Evolutionary conservation across 306 rosid species (phyloP), one percentile per base, ranked within the genome.

Genomic region (Quercus gilva): DNA sequence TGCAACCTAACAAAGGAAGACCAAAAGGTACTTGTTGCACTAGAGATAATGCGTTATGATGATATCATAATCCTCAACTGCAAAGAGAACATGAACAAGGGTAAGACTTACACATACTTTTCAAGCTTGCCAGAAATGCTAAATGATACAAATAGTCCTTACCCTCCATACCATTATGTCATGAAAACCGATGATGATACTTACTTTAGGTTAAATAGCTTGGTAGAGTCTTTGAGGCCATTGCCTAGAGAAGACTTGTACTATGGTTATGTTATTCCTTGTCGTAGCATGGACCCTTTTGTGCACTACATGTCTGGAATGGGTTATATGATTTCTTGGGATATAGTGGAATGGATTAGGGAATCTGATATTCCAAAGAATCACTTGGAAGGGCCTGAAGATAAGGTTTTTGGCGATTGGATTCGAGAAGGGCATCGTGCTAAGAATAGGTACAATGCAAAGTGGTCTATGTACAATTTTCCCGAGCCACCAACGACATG

Each of bases 311-410:
- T 95, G 99, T 95, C 98, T 3, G 99, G 99, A 76, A 95, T 95
- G 99, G 99, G 96, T 26, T 91, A 89, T 80, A 67, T 93, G 88
- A 91, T 93, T 17, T 90, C 96, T 0, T 95, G 99, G 99, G 99
- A 95, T 23, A 83, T 95, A 7, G 99, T 86, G 45, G 94, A 93
- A 67, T 95, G 99, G 99, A 89, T 95, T 11, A 78, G 78, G 2
- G 89, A 84, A 0, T 95, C 99, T 7, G 93, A 91, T 11, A 91
- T 95, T 72, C 98, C 99, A 0, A 88, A 80, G 91, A 88, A 84
- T 43, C 87, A 89, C 2, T 76, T 93, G 65, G 93, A 81, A 53
- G 99, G 98, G 7, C 99, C 99, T 0, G 99, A 95, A 81, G 99
- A 93, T 79, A 89, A 82, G 81, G 83, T 86, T 2, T 93, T 95